Evolutionary conservation across 2,329 filamentous ascomycete species (phyloP).

Genomic region (Cladosporium sp.): DNA sequence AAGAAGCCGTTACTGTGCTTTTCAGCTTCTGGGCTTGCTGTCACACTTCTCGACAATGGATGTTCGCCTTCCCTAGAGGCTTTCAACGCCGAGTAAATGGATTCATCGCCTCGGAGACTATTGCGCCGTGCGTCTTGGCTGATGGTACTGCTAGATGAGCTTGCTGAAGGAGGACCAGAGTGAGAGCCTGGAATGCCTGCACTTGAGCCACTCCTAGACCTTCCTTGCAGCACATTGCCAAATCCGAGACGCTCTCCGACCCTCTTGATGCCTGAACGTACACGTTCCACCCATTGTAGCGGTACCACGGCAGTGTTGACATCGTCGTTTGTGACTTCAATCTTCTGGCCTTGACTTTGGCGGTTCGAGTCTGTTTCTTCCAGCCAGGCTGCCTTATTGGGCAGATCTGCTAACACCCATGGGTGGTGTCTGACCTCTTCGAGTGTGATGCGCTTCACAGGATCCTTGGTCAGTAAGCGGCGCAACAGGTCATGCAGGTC

Average conservation of each 20-base stretch:
- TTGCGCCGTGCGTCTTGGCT: constrained; percentile 53
- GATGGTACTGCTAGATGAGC: constrained; percentile 51
- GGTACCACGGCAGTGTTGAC: constrained; percentile 87
- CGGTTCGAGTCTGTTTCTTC: constrained; percentile 85
- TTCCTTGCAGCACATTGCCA: constrained; percentile 36
- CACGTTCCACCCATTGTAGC: constrained; percentile 79
- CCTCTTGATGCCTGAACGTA: constrained; percentile 68
- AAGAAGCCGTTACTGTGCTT: constrained; percentile 18
- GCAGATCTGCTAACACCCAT: constrained; percentile 79
- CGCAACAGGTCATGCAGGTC: constrained; percentile 72
- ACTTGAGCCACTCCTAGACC: constrained; percentile 44
- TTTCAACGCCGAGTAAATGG: constrained; percentile 49
- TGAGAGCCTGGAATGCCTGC: constrained; percentile 39
- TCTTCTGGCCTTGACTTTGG: constrained; percentile 73
- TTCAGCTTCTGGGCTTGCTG: constrained; percentile 58
- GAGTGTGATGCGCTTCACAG: constrained; percentile 79
- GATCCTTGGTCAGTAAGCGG: constrained; percentile 83
- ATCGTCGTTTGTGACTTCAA: constrained; percentile 87
- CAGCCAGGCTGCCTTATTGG: constrained; percentile 76
- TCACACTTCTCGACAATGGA: constrained; percentile 70
- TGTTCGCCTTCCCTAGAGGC: constrained; percentile 57
- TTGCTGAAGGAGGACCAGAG: constrained; percentile 50
- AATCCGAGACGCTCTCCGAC: constrained; percentile 42
- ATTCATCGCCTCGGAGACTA: constrained; percentile 58
- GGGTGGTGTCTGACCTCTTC: constrained; percentile 90